These are phyloP conservation scores for Ascoidea asiatica DNA, from an alignment of 805 yeast genomes.

Conservation along the genomic window DNA sequence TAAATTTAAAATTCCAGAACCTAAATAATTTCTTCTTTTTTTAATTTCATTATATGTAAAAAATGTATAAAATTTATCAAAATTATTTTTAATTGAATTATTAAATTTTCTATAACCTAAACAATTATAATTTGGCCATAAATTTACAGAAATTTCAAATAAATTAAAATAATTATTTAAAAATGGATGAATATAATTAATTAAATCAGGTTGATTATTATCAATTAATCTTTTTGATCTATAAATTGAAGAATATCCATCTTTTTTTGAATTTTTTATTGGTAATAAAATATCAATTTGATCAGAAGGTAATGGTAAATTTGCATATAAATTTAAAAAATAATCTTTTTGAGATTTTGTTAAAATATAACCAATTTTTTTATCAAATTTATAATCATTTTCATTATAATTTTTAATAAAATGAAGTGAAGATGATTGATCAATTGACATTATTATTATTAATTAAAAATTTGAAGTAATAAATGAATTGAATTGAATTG, in stretches of 20 bases:
- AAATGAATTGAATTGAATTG: neutral
- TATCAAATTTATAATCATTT: neutral
- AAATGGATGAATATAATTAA: conserved; percentile 27
- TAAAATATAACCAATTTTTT: neutral
- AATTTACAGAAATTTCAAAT: conserved; percentile 27
- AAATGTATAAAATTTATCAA: conserved; percentile 14
- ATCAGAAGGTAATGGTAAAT: neutral
- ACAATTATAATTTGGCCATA: conserved; percentile 24
- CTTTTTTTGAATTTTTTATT: conserved; percentile 21
- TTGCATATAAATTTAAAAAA: too few species aligned
- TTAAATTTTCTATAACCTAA: conserved; percentile 29
- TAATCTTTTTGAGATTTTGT: neutral
- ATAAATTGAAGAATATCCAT: conserved; percentile 28
- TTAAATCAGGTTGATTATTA: conserved; percentile 8
- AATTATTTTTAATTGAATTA: conserved; percentile 3
- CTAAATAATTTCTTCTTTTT: conserved; percentile 20
- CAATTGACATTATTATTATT: too few species aligned
- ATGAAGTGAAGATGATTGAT: too few species aligned
- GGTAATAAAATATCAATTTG: neutral
- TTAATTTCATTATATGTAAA: conserved; percentile 19
- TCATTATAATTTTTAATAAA: too few species aligned
- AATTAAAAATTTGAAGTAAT: too few species aligned
- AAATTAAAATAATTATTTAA: conserved; percentile 31
- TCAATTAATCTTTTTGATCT: conserved; percentile 14
- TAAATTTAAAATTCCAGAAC: conserved; percentile 24